Percentiles rank a stretch among this genome's conserved stretches.
Conservation (phyloP, 108 stramenopile genomes). For the Cyclotella kingstonii region DNA sequence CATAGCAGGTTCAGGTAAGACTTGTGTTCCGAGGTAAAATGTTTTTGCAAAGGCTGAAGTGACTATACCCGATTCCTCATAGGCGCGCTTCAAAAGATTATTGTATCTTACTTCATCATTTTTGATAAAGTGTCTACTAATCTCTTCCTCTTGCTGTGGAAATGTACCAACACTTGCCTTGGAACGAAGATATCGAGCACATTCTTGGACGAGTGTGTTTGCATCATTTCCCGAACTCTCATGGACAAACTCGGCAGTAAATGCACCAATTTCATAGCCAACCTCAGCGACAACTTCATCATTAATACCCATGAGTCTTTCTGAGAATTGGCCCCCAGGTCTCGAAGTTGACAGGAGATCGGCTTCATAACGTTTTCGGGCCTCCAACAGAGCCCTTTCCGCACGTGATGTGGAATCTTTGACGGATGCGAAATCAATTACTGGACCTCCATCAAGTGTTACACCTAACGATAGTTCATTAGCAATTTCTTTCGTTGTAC, state of each 20-base stretch:
- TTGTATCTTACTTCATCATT: slow-evolving; percentile 44
- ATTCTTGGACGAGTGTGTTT: slow-evolving; percentile 55
- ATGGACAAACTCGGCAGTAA: slow-evolving; percentile 43
- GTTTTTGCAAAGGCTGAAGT: slow-evolving; percentile 95
- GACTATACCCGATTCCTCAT: slow-evolving; percentile 93
- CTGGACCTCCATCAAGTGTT: slow-evolving; percentile 71
- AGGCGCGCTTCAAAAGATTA: slow-evolving; percentile 66
- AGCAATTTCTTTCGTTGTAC: slow-evolving; percentile 54
- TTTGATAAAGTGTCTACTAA: slow-evolving; percentile 18
- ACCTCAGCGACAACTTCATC: slow-evolving; percentile 84
- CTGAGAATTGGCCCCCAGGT: neutral
- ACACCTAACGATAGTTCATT: slow-evolving; percentile 61
- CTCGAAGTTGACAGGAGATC: neutral
- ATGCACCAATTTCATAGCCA: slow-evolving; percentile 73
- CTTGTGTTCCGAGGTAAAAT: slow-evolving; percentile 91
- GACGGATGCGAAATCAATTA: slow-evolving; percentile 81
- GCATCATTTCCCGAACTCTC: slow-evolving; percentile 37
- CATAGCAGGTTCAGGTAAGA: slow-evolving; percentile 64
- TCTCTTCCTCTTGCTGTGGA: slow-evolving; percentile 9
- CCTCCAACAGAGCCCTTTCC: slow-evolving; percentile 62
- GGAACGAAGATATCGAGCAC: slow-evolving; percentile 68
- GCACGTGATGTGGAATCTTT: slow-evolving; percentile 70
- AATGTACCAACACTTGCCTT: slow-evolving; percentile 55
- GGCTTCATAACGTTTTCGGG: slow-evolving; percentile 51
- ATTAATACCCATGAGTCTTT: slow-evolving; percentile 80